Evolutionary conservation across 2,329 filamentous ascomycete genomes (phyloP).

Genomic region (Bipolaris sorokiniana): DNA sequence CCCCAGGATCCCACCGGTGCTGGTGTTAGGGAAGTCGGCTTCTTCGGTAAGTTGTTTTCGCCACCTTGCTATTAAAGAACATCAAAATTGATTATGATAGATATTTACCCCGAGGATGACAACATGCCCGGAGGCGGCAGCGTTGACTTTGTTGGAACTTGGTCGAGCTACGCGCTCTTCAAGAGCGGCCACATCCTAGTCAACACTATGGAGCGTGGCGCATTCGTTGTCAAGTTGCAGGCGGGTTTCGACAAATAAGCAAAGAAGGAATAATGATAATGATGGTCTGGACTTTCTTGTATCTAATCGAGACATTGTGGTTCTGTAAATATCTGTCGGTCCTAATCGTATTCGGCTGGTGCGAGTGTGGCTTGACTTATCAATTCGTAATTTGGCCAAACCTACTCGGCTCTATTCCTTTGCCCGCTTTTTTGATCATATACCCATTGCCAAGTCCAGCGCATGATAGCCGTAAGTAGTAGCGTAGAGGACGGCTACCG

Average conservation of each 20-base stretch:
- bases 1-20: constrained; percentile 49
- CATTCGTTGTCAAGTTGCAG: constrained; percentile 46
- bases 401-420: background rate
- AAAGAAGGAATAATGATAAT: background rate
- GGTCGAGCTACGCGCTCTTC: constrained; percentile 52
- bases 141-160: constrained; percentile 53
- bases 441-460: background rate
- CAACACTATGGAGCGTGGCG: constrained; percentile 52
- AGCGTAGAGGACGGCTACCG: background rate
- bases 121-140: constrained; percentile 46
- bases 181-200: constrained; percentile 50
- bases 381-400: background rate
- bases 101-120: constrained; percentile 54
- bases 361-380: background rate
- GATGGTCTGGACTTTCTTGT: background rate
- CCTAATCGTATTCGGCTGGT: background rate
- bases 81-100: constrained; percentile 20
- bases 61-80: background rate
- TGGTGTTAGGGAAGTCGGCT: constrained; percentile 52
- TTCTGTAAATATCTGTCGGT: background rate
- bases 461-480: too few relatives aligned
- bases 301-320: background rate
- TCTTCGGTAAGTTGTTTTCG: constrained; percentile 37
- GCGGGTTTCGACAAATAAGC: constrained; percentile 15
- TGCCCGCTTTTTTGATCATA: background rate